phyloP scores from a whole-genome alignment of 208 protist genomes.

The Novymonas esmeraldas region DNA sequence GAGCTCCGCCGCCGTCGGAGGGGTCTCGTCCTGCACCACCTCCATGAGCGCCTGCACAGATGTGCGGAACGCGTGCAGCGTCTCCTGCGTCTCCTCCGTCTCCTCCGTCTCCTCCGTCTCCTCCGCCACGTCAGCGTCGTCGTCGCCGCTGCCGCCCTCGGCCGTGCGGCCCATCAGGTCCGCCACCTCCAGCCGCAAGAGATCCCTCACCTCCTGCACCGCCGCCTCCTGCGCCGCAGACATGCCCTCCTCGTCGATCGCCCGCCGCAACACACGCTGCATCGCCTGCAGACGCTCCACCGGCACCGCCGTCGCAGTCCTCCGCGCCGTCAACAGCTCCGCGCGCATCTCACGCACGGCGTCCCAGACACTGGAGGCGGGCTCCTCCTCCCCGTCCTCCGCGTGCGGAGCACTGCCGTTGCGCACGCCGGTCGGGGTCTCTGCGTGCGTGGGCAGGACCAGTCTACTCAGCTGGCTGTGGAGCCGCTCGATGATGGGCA shows the following conservation, averaged over 20 bases:
- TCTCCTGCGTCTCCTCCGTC: neutral
- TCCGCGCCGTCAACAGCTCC: slow-evolving; percentile 31
- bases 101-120: neutral
- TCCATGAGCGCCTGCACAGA: slow-evolving; percentile 23
- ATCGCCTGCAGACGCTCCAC: slow-evolving; percentile 32
- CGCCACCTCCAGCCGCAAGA: slow-evolving; percentile 13
- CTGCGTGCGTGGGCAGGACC: neutral
- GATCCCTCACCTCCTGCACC: slow-evolving; percentile 15
- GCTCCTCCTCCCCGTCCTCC: neutral
- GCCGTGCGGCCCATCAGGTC: neutral
- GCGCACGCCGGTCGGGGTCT: neutral
- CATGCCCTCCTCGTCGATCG: slow-evolving; percentile 1
- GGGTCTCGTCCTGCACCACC: slow-evolving; percentile 6
- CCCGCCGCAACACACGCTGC: slow-evolving; percentile 14
- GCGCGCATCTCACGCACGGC: slow-evolving; percentile 39
- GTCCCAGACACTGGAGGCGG: slow-evolving; percentile 14
- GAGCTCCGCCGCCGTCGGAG: slow-evolving; percentile 5
- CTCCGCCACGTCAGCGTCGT: neutral
- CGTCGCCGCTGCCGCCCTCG: neutral
- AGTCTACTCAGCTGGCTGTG: slow-evolving; percentile 25
- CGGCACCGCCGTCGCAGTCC: slow-evolving; percentile 15
- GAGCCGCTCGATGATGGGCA: slow-evolving; percentile 34
- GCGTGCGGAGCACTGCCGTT: neutral
- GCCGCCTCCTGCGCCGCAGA: slow-evolving; percentile 8
- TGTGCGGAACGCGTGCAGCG: slow-evolving; percentile 18